Evolutionary conservation across 140 eudicot species (phyloP), one percentile per base, ranked within the genome.

Genomic region (Stevia rebaudiana): DNA sequence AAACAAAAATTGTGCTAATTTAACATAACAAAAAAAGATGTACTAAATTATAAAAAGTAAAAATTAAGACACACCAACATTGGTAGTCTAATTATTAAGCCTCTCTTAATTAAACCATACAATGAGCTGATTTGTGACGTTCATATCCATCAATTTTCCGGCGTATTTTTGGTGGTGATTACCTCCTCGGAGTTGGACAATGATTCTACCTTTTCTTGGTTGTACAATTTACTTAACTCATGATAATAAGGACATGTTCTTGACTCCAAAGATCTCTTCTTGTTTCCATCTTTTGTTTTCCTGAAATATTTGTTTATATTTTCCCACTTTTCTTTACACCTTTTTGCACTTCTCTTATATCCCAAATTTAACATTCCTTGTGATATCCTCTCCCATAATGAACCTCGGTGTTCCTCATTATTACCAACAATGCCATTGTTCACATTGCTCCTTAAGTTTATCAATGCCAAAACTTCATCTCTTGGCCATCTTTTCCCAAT

Each of bases 281-380:
- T 91, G 78, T 84, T 91, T 63, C 69, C 74, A 53, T 87, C 96
- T 70, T 91, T 91, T 8, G 90, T 83, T 67, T 91, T 91, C 70
- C 90, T 80, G 57, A 73, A 91, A 49, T 91, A 91, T 75, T 91
- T 91, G 79, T 91, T 91, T 56, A 91, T 91, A 64, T 91, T 91
- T 73, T 91, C 98, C 98, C 98, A 91, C 69, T 91, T 91, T 85
- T 91, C 98, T 41, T 91, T 91, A 76, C 98, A 91, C 55, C 98
- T 83, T 57, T 87, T 91, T 31, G 98, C 90, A 77, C 85, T 87
- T 74, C 98, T 82, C 23, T 65, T 69, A 76, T 82, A 91, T 6
- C 98, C 98, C 47, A 91, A 23, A 22, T 91, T 84, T 28, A 65
- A 3, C 98, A 91, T 91, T 69, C 79, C 84, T 44, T 79, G 78